These are phyloP conservation scores for Colletotrichum sp. DNA, from an alignment of 2,329 filamentous ascomycete species.

Conservation along the genomic window DNA sequence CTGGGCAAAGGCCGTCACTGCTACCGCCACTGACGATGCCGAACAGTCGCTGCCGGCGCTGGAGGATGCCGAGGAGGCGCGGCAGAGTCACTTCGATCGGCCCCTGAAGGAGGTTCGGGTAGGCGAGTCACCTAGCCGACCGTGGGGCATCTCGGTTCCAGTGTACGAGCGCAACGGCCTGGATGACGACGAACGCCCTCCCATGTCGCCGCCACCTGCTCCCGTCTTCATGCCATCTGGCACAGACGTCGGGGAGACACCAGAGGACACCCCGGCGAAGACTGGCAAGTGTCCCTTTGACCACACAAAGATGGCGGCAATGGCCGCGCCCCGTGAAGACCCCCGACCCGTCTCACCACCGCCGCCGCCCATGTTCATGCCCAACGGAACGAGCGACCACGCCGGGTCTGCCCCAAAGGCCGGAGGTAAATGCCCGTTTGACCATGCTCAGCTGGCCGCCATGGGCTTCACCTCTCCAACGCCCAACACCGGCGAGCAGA, in stretches of 20 bases:
- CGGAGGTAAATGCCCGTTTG: constrained; percentile 64
- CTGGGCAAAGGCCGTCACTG: constrained; percentile 82
- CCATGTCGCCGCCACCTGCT: constrained; percentile 62
- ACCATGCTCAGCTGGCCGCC: constrained; percentile 49
- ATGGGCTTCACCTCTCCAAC: constrained; percentile 28
- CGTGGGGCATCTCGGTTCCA: constrained; percentile 90
- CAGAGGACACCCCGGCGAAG: constrained; percentile 22
- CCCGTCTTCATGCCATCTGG: constrained; percentile 56
- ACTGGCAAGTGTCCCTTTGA: constrained; percentile 65
- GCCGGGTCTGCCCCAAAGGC: constrained; percentile 25
- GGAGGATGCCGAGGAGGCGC: constrained; percentile 54
- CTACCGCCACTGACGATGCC: constrained; percentile 45
- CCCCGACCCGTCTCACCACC: constrained; percentile 56
- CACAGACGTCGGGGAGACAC: constrained; percentile 24
- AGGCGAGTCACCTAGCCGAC: constrained; percentile 89
- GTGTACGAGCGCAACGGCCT: constrained; percentile 48
- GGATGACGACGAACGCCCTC: constrained; percentile 46
- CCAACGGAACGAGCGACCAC: constrained; percentile 33
- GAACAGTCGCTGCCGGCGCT: constrained; percentile 25
- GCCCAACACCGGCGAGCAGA: constrained; percentile 12
- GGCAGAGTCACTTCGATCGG: constrained; percentile 80
- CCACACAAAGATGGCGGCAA: constrained; percentile 48
- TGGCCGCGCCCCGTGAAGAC: constrained; percentile 25
- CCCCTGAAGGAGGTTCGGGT: constrained; percentile 89
- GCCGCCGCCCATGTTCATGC: constrained; percentile 59